Conservation (phyloP, 768 basidiomycete species). For the Cystofilobasidium capitatum region DNA sequence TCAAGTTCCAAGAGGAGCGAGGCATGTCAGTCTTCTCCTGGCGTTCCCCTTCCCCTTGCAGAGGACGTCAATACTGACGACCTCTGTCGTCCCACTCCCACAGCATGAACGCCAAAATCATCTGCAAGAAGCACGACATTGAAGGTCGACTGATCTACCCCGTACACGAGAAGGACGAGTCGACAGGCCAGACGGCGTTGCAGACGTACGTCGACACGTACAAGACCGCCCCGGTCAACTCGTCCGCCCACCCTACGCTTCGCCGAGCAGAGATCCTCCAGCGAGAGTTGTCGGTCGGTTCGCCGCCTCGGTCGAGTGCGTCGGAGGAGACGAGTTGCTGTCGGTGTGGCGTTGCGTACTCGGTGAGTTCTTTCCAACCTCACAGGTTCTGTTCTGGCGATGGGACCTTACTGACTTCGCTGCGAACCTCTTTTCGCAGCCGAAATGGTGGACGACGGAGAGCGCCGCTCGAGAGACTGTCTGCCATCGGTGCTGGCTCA, state of each 20-base stretch:
- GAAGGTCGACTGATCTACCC: slow-evolving; percentile 61
- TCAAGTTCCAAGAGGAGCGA: slow-evolving; percentile 65
- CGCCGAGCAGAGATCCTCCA: not conserved
- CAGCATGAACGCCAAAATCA: slow-evolving; percentile 60
- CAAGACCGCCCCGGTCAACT: not conserved
- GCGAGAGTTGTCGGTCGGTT: not conserved
- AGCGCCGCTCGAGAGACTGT: not conserved
- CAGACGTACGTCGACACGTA: not conserved
- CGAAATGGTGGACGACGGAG: not conserved
- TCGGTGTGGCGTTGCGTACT: not conserved
- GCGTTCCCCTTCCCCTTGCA: not conserved
- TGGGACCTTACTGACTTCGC: not conserved
- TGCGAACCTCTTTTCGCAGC: not conserved
- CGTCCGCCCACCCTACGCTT: not conserved
- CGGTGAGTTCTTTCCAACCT: not conserved
- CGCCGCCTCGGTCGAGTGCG: not conserved
- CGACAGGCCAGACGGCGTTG: slow-evolving; percentile 63
- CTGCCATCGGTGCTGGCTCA: not conserved
- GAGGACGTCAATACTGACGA: not conserved
- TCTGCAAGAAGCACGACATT: slow-evolving; percentile 61
- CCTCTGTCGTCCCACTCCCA: not conserved
- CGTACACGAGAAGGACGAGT: slow-evolving; percentile 68
- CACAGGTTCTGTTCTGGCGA: not conserved
- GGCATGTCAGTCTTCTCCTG: slow-evolving; percentile 44
- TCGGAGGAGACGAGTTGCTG: not conserved